Conservation (phyloP, 768 basidiomycete genomes). For the Porphyrellus cyaneotinctus region DNA sequence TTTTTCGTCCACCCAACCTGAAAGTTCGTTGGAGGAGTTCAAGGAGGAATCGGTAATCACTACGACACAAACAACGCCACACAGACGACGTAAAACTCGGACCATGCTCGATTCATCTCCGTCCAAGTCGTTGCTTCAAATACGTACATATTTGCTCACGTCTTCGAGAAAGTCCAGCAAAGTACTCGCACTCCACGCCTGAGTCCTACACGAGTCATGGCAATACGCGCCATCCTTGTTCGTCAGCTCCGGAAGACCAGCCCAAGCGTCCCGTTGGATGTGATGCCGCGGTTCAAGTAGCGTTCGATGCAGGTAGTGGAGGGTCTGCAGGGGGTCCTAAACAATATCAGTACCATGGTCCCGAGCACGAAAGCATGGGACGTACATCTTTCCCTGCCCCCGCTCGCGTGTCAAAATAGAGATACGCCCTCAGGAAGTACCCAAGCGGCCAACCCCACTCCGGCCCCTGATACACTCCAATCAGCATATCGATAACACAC, state of each 20-base stretch:
- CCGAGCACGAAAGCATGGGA: constrained; percentile 5
- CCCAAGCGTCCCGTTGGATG: constrained; percentile 82
- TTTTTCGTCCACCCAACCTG: constrained; percentile 4
- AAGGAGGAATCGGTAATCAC: constrained; percentile 1
- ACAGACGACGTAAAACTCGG: too few species aligned
- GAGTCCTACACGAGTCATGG: constrained; percentile 84
- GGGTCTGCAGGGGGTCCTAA: constrained; percentile 66
- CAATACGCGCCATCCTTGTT: constrained; percentile 83
- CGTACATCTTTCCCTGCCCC: constrained; percentile 68
- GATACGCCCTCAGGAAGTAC: constrained; percentile 91
- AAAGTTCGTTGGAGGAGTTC: constrained; percentile 14
- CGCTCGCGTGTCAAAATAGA: constrained; percentile 74
- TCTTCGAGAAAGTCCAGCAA: constrained; percentile 83
- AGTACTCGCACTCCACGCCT: constrained; percentile 96
- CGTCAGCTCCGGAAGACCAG: constrained; percentile 89
- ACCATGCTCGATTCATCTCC: too few species aligned
- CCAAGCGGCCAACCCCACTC: constrained; percentile 97
- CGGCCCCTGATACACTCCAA: constrained; percentile 54
- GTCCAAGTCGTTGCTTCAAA: too few species aligned
- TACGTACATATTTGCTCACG: constrained; percentile 40
- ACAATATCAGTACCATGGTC: not conserved
- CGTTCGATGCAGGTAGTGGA: constrained; percentile 75
- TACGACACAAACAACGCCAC: constrained; percentile 25
- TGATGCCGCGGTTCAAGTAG: constrained; percentile 69
- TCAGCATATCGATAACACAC: constrained; percentile 11